A percentile compares a stretch with the other conserved stretches of the same genome.
Evolutionary conservation across 352 stramenopile genomes (phyloP).

Genomic region (Phytophthora citricola): DNA sequence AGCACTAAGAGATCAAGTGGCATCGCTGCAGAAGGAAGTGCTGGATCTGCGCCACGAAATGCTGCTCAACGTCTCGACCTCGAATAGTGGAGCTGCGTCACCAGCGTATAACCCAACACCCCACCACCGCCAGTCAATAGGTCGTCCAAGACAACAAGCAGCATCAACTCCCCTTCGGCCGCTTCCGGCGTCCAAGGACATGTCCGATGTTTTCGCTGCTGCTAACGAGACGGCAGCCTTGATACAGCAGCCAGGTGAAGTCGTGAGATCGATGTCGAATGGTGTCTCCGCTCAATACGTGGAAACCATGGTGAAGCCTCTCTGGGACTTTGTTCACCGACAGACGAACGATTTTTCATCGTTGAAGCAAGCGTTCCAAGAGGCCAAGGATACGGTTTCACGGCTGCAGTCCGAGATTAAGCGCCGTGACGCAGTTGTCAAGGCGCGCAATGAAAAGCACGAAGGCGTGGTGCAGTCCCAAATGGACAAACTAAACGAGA

Average conservation of each 20-base stretch:
- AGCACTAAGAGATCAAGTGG: constrained; percentile 73
- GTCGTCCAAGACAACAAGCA: constrained; percentile 28
- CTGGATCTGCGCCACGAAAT: constrained; percentile 82
- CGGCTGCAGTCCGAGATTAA: constrained; percentile 86
- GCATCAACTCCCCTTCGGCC: constrained; percentile 15
- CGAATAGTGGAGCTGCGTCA: constrained; percentile 4
- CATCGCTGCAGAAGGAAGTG: constrained; percentile 80
- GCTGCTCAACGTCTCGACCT: constrained; percentile 64
- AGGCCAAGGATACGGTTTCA: constrained; percentile 76
- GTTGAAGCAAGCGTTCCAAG: constrained; percentile 66
- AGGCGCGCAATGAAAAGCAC: constrained; percentile 82
- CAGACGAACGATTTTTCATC: constrained; percentile 78
- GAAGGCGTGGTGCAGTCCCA: constrained; percentile 72
- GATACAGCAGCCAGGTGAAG: constrained; percentile 4
- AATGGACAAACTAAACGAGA: constrained; percentile 84
- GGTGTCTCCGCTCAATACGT: constrained; percentile 30
- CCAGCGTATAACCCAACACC: constrained; percentile 56
- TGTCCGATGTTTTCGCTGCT: constrained; percentile 33
- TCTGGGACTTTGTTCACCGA: constrained; percentile 82
- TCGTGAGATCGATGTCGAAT: neutral
- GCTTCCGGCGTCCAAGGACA: constrained; percentile 30
- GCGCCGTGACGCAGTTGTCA: constrained; percentile 75
- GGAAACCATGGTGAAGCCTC: constrained; percentile 58
- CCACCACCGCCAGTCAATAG: constrained; percentile 60
- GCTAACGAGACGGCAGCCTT: constrained; percentile 30